phyloP scores from a whole-genome alignment of 331 rosid species.

The Quercus tomentella region DNA sequence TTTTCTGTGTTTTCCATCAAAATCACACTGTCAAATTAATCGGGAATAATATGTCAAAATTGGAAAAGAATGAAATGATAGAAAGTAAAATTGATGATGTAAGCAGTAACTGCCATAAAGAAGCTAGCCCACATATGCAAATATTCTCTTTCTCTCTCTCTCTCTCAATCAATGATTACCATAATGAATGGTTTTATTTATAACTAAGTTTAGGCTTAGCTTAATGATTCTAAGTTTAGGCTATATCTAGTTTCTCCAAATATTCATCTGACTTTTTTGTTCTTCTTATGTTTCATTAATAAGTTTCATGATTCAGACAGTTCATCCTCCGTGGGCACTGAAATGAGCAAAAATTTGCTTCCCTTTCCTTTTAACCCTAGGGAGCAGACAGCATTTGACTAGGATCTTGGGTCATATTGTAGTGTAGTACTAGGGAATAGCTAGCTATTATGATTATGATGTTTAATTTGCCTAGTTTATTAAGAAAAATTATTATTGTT shows the following conservation, averaged over 20 bases:
- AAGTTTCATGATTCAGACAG: no score
- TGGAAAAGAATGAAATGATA: neutral
- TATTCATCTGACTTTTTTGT: no score
- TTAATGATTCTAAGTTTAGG: no score
- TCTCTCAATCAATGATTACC: no score
- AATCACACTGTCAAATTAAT: neutral
- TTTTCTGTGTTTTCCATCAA: neutral
- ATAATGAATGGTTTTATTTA: no score
- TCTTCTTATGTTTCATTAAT: no score
- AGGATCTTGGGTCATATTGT: neutral
- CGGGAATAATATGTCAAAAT: neutral
- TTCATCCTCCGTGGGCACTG: no score
- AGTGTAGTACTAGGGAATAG: neutral
- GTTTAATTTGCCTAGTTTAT: neutral
- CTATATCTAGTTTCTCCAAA: no score
- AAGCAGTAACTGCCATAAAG: neutral
- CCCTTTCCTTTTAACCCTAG: no score
- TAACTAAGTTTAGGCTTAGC: no score
- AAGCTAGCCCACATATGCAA: neutral
- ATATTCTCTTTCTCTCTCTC: no score
- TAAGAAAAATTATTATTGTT: neutral
- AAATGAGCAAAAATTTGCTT: no score
- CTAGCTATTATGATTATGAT: neutral
- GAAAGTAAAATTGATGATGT: neutral
- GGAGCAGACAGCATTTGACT: neutral